phyloP scores from a whole-genome alignment of 106 monocot species.

The Triglochin maritima region DNA sequence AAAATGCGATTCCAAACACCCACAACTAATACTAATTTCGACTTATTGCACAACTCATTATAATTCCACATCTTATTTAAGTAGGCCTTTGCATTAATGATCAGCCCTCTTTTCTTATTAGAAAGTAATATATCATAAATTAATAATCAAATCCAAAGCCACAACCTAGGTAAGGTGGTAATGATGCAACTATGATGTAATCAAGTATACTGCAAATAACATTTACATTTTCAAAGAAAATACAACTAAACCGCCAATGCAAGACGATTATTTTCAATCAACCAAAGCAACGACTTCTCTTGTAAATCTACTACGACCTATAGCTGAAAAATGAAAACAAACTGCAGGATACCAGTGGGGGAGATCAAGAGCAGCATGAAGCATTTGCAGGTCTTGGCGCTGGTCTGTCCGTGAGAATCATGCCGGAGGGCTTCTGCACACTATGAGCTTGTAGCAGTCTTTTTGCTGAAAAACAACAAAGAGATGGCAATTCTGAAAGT shows the following conservation, averaged over 20 bases:
- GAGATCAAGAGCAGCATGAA: slow-evolving; percentile 41
- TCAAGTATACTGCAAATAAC: not conserved
- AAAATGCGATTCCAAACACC: no score
- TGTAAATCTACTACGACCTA: not conserved
- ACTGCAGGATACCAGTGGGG: not conserved
- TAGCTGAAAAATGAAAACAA: not conserved
- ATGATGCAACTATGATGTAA: no score
- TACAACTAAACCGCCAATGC: not conserved
- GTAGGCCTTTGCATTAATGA: no score
- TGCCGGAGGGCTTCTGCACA: slow-evolving; percentile 36
- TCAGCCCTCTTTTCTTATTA: no score
- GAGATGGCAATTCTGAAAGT: not conserved
- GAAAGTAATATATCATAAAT: no score
- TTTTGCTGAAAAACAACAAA: slow-evolving; percentile 35
- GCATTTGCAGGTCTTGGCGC: slow-evolving; percentile 7
- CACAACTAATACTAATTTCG: no score
- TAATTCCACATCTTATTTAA: no score
- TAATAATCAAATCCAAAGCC: no score
- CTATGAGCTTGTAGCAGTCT: slow-evolving; percentile 30
- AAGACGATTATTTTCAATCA: not conserved
- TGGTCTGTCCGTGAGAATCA: slow-evolving; percentile 27
- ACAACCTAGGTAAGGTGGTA: no score
- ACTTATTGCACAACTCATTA: no score
- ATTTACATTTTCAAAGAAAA: not conserved
- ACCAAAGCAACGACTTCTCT: not conserved